Conservation (phyloP, 1,139 yeast species). For the Sugiyamaella sp. region DNA sequence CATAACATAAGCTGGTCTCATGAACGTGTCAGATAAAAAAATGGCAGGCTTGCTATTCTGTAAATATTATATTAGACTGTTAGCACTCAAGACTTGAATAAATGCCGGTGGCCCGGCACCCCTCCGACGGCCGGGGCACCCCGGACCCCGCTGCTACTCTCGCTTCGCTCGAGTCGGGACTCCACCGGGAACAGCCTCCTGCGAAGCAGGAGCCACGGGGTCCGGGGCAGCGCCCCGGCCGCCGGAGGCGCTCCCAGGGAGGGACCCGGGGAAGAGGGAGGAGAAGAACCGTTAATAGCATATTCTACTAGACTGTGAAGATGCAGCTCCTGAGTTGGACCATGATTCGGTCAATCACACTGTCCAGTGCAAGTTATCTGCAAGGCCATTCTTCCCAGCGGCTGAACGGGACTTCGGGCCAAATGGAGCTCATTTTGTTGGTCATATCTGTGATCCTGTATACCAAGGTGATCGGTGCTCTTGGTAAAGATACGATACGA, state of each 20-base stretch:
- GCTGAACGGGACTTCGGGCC: not conserved
- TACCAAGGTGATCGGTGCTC: slow-evolving; percentile 17
- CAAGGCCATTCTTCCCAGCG: too few relatives aligned
- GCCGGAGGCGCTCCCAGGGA: not conserved
- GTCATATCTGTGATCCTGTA: slow-evolving; percentile 14
- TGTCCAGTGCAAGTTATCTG: too few relatives aligned
- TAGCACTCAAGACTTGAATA: too few relatives aligned
- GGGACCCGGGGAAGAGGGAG: not conserved
- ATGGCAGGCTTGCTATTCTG: too few relatives aligned
- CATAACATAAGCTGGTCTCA: too few relatives aligned
- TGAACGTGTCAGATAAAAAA: too few relatives aligned
- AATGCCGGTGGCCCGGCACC: not conserved
- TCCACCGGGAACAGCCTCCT: not conserved
- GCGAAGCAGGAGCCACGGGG: not conserved
- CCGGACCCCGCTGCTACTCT: slow-evolving; percentile 1
- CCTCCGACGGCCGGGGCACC: slow-evolving; percentile 3
- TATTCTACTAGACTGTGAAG: not conserved
- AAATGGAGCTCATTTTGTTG: slow-evolving; percentile 9
- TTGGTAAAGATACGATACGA: slow-evolving; percentile 20
- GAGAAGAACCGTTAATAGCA: not conserved
- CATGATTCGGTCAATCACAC: too few relatives aligned
- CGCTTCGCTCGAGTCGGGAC: slow-evolving; percentile 1
- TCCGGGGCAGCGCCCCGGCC: not conserved
- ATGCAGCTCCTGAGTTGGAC: too few relatives aligned
- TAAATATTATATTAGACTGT: too few relatives aligned